Conservation (phyloP, 1,284 basidiomycete genomes). For the Singerocomus rubriflavus region DNA sequence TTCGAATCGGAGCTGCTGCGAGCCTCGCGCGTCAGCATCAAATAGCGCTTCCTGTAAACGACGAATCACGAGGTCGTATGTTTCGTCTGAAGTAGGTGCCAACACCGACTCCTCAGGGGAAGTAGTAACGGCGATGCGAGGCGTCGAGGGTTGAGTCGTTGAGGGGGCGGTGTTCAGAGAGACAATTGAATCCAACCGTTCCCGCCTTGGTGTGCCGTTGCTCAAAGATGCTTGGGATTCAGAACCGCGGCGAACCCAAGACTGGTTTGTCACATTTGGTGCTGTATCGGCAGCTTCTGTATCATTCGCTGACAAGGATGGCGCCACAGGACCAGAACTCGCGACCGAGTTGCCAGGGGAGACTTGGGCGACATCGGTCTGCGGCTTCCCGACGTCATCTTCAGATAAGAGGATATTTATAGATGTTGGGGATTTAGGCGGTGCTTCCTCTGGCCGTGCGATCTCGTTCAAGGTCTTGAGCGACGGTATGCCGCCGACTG, state of each 20-base stretch:
- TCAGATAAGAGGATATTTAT: conserved; percentile 31
- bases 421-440: conserved; percentile 23
- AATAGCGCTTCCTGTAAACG: conserved; percentile 61
- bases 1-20: conserved; percentile 71
- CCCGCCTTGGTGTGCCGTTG: conserved; percentile 6
- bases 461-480: conserved; percentile 44
- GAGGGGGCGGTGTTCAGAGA: conserved; percentile 19
- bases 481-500: conserved; percentile 46
- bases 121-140: conserved; percentile 46
- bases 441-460: conserved; percentile 33
- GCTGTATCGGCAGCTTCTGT: conserved; percentile 14
- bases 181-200: conserved; percentile 19
- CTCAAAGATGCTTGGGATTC: conserved; percentile 21
- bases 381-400: conserved; percentile 26
- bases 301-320: conserved; percentile 1
- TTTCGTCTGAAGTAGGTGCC: conserved; percentile 36
- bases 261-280: conserved; percentile 15
- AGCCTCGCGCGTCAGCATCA: conserved; percentile 61
- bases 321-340: neutral
- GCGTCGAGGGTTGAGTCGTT: conserved; percentile 7
- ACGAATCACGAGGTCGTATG: conserved; percentile 46
- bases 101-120: conserved; percentile 34
- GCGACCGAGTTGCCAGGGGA: neutral
- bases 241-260: conserved; percentile 23
- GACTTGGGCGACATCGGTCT: neutral